Evolutionary conservation across 2,329 filamentous ascomycete genomes (phyloP).

Genomic region (Triangularia verruculosa): DNA sequence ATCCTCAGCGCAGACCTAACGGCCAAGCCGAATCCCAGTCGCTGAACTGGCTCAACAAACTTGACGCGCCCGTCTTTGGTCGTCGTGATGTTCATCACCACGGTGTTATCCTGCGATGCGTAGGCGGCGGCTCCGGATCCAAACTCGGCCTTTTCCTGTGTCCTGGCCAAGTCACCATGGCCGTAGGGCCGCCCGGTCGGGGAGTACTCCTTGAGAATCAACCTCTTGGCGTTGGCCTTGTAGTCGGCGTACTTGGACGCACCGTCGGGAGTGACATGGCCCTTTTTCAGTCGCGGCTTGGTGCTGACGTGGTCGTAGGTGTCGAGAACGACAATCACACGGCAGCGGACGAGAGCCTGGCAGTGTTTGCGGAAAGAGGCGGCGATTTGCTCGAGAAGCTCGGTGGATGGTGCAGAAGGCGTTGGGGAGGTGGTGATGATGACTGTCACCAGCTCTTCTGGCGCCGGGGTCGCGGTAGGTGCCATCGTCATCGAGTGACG

Average conservation of each 20-base stretch:
- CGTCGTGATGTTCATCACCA: conserved; percentile 37
- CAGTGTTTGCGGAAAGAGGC: conserved; percentile 46
- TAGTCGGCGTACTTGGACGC: conserved; percentile 44
- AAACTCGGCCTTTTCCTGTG: conserved; percentile 44
- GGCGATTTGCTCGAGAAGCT: conserved; percentile 47
- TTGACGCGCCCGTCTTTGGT: conserved; percentile 39
- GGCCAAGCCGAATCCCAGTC: conserved; percentile 52
- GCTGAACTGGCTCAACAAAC: conserved; percentile 47
- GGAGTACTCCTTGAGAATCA: conserved; percentile 37
- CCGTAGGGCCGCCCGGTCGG: neutral
- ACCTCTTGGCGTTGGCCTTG: conserved; percentile 45
- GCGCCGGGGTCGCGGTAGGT: neutral
- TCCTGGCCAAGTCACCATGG: conserved; percentile 15
- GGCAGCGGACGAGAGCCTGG: conserved; percentile 39
- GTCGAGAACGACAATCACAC: conserved; percentile 51
- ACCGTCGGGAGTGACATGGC: conserved; percentile 47
- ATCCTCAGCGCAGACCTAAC: conserved; percentile 50
- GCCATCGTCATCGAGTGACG: neutral
- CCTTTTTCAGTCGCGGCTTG: conserved; percentile 49
- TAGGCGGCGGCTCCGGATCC: conserved; percentile 37
- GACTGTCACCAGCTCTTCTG: conserved; percentile 36
- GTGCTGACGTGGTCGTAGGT: conserved; percentile 47
- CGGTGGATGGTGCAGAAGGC: conserved; percentile 51
- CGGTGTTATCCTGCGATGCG: conserved; percentile 35
- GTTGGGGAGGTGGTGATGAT: conserved; percentile 56